Conservation (phyloP, 2,329 filamentous ascomycete genomes). For the Exserohilum turcica region DNA sequence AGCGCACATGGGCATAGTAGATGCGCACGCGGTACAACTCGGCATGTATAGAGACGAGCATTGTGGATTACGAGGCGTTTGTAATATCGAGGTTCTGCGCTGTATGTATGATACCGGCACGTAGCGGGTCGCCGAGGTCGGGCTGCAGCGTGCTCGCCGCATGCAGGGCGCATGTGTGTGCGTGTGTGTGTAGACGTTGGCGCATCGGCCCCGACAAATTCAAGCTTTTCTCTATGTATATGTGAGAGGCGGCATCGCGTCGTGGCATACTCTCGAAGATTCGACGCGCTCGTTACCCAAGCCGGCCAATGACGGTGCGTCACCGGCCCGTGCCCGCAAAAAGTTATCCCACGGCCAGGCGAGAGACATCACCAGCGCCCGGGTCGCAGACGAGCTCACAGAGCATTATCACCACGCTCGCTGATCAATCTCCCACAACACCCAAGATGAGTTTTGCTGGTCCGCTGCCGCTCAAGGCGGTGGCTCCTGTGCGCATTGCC, state of each 20-base stretch:
- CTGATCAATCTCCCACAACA: background rate
- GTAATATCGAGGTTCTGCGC: slow-evolving; percentile 4
- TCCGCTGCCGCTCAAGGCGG: slow-evolving; percentile 42
- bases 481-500: slow-evolving; percentile 40
- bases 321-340: slow-evolving; percentile 21
- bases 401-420: slow-evolving; percentile 21
- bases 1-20: slow-evolving; percentile 1
- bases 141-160: background rate
- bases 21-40: background rate
- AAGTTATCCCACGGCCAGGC: slow-evolving; percentile 18
- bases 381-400: slow-evolving; percentile 6
- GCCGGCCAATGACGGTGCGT: slow-evolving; percentile 14
- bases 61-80: slow-evolving; percentile 14
- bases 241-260: slow-evolving; percentile 2
- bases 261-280: slow-evolving; percentile 15
- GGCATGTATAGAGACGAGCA: slow-evolving; percentile 6
- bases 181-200: slow-evolving; percentile 1
- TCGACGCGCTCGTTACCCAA: slow-evolving; percentile 17
- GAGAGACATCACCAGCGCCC: slow-evolving; percentile 6
- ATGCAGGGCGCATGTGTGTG: background rate
- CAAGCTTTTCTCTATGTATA: slow-evolving; percentile 1
- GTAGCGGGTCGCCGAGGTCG: slow-evolving; percentile 3
- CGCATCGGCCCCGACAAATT: slow-evolving; percentile 1
- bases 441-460: slow-evolving; percentile 44
- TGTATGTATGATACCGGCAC: slow-evolving; percentile 1